These are phyloP conservation scores for Solanum arcanum DNA, from an alignment of 257 asterid genomes.

Conservation along the genomic window DNA sequence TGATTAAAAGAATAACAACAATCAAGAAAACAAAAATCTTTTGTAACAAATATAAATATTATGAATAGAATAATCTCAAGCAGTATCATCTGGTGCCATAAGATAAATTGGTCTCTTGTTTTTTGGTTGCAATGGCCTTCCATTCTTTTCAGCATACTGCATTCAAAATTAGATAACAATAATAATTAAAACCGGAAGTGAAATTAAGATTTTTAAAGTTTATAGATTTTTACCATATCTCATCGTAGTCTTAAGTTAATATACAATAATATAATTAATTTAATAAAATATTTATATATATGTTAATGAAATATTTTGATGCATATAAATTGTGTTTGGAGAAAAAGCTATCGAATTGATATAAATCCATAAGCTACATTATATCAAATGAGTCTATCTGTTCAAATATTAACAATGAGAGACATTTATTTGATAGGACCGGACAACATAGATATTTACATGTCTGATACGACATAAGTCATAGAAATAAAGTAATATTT, in stretches of 20 bases:
- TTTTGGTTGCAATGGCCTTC: conserved; percentile 48
- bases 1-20: neutral
- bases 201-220: neutral
- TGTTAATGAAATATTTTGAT: too few species aligned
- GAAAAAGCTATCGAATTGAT: too few species aligned
- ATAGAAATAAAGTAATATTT: too few species aligned
- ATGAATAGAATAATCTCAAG: neutral
- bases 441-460: too few species aligned
- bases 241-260: neutral
- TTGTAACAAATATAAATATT: neutral
- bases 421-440: too few species aligned
- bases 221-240: fast-evolving
- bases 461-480: neutral
- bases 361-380: neutral
- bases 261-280: neutral
- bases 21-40: neutral
- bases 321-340: too few species aligned
- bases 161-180: neutral
- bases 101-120: conserved; percentile 27
- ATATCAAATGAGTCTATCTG: too few species aligned
- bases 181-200: neutral
- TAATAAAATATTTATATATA: too few species aligned
- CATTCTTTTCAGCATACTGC: conserved; percentile 52
- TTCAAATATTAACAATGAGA: neutral
- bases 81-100: conserved; percentile 11